Conservation (phyloP, 164 flowering plant genomes). For the Tetrastigma voinierianum region DNA sequence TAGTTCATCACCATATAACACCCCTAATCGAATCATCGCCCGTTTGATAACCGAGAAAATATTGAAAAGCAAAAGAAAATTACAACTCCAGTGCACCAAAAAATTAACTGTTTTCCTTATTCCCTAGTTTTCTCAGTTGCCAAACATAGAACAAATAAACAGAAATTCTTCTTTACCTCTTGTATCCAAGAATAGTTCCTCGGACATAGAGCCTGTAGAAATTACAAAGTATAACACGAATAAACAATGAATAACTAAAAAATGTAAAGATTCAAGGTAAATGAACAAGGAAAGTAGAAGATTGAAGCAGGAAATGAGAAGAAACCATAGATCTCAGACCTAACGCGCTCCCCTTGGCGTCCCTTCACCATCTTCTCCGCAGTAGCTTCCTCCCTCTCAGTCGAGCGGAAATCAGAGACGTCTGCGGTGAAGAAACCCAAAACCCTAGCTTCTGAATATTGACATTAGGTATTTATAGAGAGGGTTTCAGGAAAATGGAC, state of each 20-base stretch:
- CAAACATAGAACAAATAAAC: background rate
- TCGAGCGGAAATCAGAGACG: background rate
- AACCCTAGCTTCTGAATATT: no score
- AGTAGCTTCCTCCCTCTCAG: background rate
- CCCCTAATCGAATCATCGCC: background rate
- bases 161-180: constrained; percentile 32
- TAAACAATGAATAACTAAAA: background rate
- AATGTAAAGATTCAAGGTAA: background rate
- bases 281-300: background rate
- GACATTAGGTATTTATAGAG: no score
- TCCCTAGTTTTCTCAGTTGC: background rate
- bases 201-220: constrained; percentile 50
- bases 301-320: background rate
- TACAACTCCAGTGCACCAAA: no score
- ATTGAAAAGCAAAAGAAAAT: no score
- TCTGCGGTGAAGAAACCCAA: background rate
- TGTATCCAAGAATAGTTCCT: constrained; percentile 62
- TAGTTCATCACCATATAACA: constrained; percentile 6
- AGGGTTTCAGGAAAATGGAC: no score
- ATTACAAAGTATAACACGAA: background rate
- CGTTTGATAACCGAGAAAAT: no score
- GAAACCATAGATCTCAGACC: constrained; percentile 20
- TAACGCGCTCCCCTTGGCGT: constrained; percentile 59
- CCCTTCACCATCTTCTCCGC: constrained; percentile 46
- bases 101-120: no score